Percentiles rank a stretch among this genome's conserved stretches.
These are phyloP conservation scores for Neurospora tetrasperma DNA, from an alignment of 495 filamentous ascomycete species.

Conservation along the genomic window DNA sequence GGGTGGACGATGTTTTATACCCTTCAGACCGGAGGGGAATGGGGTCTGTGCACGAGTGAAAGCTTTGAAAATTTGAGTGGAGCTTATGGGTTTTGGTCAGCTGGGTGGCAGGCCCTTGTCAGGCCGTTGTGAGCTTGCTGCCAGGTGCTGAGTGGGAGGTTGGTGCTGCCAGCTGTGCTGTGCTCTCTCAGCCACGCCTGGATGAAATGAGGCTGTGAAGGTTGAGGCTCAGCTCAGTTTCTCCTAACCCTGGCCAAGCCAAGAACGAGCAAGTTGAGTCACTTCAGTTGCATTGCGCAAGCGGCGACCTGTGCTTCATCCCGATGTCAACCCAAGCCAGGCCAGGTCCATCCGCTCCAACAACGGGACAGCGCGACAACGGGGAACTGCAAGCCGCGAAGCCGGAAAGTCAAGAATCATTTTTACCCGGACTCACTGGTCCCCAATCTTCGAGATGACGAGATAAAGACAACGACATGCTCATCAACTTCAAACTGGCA, in stretches of 20 bases:
- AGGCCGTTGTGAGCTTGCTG: no score
- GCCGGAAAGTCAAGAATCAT: background rate
- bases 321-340: background rate
- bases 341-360: background rate
- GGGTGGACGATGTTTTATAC: background rate
- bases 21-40: background rate
- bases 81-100: background rate
- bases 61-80: background rate
- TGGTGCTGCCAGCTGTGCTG: background rate
- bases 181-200: background rate
- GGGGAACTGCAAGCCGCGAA: background rate
- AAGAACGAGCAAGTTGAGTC: background rate
- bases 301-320: background rate
- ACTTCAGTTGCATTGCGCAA: background rate
- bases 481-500: background rate
- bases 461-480: background rate
- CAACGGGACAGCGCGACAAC: background rate
- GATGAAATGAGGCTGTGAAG: background rate
- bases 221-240: background rate
- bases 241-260: background rate
- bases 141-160: background rate
- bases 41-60: background rate
- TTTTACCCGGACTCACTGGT: background rate
- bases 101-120: background rate
- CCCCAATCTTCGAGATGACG: background rate